Percentiles rank a stretch among this genome's conserved stretches.
Evolutionary conservation across 441 rosid species (phyloP).

Genomic region (Arabidopsis lyrata): DNA sequence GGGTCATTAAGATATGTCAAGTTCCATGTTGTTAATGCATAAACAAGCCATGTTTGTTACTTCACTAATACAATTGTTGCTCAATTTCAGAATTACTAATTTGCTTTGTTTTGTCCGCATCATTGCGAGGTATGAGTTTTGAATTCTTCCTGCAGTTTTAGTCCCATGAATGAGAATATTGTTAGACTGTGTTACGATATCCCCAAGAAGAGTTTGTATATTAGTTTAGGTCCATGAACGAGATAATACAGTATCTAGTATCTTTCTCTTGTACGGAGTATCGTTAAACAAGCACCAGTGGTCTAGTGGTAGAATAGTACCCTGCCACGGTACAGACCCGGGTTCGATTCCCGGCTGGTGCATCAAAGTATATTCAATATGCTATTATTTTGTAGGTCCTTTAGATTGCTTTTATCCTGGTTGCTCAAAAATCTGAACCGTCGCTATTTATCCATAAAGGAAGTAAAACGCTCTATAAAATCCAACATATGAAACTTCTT

Average conservation of each 20-base stretch:
- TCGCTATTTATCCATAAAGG: neutral
- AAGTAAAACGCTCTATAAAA: neutral
- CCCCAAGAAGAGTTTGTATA: neutral
- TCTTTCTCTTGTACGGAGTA: too few relatives aligned
- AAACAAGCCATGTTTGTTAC: slow-evolving; percentile 37
- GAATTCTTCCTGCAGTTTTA: slow-evolving; percentile 2
- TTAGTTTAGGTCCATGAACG: neutral
- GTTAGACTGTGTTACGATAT: neutral
- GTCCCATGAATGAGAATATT: neutral
- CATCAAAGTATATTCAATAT: neutral
- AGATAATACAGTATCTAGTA: neutral
- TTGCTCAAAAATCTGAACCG: neutral
- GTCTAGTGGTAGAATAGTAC: slow-evolving; percentile 99
- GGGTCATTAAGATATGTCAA: slow-evolving; percentile 28
- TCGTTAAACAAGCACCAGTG: slow-evolving; percentile 59
- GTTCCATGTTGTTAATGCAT: slow-evolving; percentile 24
- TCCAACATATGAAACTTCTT: slow-evolving; percentile 4
- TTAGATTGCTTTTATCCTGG: neutral
- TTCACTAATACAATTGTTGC: slow-evolving; percentile 21
- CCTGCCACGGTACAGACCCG: slow-evolving; percentile 99
- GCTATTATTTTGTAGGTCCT: neutral
- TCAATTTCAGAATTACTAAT: slow-evolving; percentile 1
- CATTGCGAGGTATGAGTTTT: neutral
- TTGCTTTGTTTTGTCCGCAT: slow-evolving; percentile 12
- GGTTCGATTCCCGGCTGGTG: slow-evolving; percentile 86